Evolutionary conservation across 1,139 yeast genomes (phyloP).

Genomic region (Magnusiomyces sp.): DNA sequence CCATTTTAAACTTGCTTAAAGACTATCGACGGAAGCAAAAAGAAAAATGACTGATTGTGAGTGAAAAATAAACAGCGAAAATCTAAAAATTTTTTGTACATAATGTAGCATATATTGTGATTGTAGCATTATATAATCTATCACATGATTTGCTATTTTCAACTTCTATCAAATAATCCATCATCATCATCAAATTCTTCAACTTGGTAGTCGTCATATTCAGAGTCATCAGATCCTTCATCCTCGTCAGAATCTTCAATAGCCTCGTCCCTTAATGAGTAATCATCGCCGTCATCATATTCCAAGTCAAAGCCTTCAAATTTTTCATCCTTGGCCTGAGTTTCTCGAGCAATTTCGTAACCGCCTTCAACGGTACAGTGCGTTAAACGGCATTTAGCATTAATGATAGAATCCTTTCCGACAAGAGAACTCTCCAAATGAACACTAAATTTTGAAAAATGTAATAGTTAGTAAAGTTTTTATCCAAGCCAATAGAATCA

Average conservation of each 20-base stretch:
- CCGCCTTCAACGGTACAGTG: conserved; percentile 82
- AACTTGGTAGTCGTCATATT: conserved; percentile 19
- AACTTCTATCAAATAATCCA: conserved; percentile 1
- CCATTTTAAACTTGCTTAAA: conserved; percentile 7
- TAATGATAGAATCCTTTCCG: conserved; percentile 59
- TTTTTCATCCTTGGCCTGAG: conserved; percentile 76
- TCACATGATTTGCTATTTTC: background rate
- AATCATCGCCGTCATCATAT: conserved; percentile 20
- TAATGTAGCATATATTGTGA: background rate
- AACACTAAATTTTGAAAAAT: conserved; percentile 14
- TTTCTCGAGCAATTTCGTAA: conserved; percentile 39
- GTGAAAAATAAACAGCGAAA: background rate
- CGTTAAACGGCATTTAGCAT: conserved; percentile 32
- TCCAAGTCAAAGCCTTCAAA: conserved; percentile 57
- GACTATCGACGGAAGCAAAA: background rate
- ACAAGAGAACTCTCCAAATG: conserved; percentile 77
- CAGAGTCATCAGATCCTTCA: conserved; percentile 17
- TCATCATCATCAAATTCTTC: conserved; percentile 17
- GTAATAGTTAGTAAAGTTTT: background rate
- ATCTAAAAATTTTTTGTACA: background rate
- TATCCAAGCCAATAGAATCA: background rate
- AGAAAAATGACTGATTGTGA: background rate
- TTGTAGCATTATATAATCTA: background rate
- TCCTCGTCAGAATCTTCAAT: conserved; percentile 31
- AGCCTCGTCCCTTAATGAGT: conserved; percentile 29